Conservation (phyloP, 148 eudicot genomes). For the Vaccinium myrtillus region DNA sequence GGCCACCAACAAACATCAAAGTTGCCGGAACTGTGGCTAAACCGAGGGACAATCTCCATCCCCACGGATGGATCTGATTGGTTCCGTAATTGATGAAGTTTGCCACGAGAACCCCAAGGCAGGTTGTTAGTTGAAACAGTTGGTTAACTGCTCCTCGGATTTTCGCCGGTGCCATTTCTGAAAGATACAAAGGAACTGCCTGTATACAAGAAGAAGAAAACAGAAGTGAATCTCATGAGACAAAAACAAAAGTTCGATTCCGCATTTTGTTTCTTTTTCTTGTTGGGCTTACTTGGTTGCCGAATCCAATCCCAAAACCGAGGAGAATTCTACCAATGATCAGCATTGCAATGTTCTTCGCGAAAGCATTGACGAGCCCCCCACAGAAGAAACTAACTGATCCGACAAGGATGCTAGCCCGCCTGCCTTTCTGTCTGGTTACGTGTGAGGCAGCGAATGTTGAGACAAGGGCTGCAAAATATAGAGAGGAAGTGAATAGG, state of each 20-base stretch:
- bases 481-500: slow-evolving; percentile 88
- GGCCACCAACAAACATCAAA: slow-evolving; percentile 64
- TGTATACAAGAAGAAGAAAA: slow-evolving; percentile 22
- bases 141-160: slow-evolving; percentile 67
- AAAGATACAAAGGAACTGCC: slow-evolving; percentile 75
- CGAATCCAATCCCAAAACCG: slow-evolving; percentile 80
- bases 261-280: not conserved
- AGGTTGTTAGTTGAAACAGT: slow-evolving; percentile 69
- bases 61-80: slow-evolving; percentile 58
- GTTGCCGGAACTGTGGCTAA: slow-evolving; percentile 64
- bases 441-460: slow-evolving; percentile 73
- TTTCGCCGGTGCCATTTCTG: slow-evolving; percentile 78
- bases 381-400: slow-evolving; percentile 60
- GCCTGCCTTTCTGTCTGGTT: slow-evolving; percentile 69
- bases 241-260: not conserved
- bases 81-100: slow-evolving; percentile 67
- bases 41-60: slow-evolving; percentile 78
- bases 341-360: slow-evolving; percentile 56
- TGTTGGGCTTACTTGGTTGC: slow-evolving; percentile 60
- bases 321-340: slow-evolving; percentile 63
- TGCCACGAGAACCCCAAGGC: slow-evolving; percentile 63
- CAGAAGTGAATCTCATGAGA: not conserved
- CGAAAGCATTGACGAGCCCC: slow-evolving; percentile 54
- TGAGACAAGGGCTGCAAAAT: slow-evolving; percentile 73
- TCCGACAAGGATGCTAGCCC: slow-evolving; percentile 64